Evolutionary conservation across 257 asterid genomes (phyloP), one percentile per base, ranked within the genome.

Genomic region (Catharanthus roseus): DNA sequence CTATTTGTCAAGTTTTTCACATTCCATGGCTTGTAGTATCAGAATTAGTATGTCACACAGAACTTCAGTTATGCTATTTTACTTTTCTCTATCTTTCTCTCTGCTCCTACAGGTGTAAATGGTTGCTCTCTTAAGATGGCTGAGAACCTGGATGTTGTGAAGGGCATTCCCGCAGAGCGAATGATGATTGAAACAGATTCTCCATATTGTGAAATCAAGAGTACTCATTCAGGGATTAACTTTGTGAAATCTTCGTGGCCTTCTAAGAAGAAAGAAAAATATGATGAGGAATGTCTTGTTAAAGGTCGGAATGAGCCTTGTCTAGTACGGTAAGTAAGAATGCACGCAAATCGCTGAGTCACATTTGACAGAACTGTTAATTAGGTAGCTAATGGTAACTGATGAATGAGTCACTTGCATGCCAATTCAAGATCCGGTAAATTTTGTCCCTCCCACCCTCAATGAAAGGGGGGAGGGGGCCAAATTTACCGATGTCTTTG

Each of bases 251-350:
- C 99, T 45, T 73, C 75, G 34, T 91, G 96, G 99, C 83, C 95
- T 70, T 91, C 97, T 15, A 91, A 88, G 90, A 93, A 89, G 79
- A 93, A 93, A 85, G 96, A 89, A 72, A 93, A 86, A 81, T 80
- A 93, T 62, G 97, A 89, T 77, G 83, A 77, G 10, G 87, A 84
- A 64, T 91, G 90, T 84, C 81, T 85, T 44, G 91, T 93, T 70
- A 93, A 93, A 85, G 99, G 97, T 70, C 96, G 99, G 76, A 93
- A 91, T 34, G 99, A 93, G 74, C 99, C 99, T 57, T 93, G 99
- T 75, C 83, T 83, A 82, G 96, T 91, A 31, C 84, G 96, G 97
- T 90, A 70, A 84, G 96, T 69, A 47, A 56, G 71, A 49, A 67
- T 50, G 65, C 28, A 58, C 61, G 57, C 49, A 61, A 74, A 29